Evolutionary conservation across 2,329 filamentous ascomycete genomes (phyloP).

Genomic region (Alternaria burnsii): DNA sequence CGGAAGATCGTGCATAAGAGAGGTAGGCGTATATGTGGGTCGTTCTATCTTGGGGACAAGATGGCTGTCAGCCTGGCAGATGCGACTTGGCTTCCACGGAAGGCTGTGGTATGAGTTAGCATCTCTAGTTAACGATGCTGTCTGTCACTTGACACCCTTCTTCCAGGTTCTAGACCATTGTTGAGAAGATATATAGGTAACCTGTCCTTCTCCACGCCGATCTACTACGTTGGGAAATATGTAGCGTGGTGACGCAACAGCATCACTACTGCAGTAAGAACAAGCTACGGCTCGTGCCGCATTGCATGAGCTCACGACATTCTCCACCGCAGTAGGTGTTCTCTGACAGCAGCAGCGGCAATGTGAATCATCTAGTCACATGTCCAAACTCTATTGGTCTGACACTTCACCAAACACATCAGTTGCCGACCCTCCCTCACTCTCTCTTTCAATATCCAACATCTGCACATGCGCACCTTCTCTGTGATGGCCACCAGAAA

Average conservation of each 20-base stretch:
- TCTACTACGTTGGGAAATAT: background rate
- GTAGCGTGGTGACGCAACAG: background rate
- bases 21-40: conserved; percentile 1
- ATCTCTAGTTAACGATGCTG: background rate
- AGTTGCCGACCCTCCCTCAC: conserved; percentile 11
- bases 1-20: conserved; percentile 11
- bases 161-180: background rate
- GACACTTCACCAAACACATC: conserved; percentile 20
- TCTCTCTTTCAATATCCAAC: conserved; percentile 9
- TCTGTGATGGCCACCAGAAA: background rate
- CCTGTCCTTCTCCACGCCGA: background rate
- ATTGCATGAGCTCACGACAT: conserved; percentile 11
- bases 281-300: conserved; percentile 19
- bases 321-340: conserved; percentile 7
- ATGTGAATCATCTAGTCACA: conserved; percentile 17
- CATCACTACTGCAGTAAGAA: background rate
- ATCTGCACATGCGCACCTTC: conserved; percentile 3
- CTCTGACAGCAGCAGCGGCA: background rate
- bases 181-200: background rate
- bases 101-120: background rate
- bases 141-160: background rate
- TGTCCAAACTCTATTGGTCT: conserved; percentile 6
- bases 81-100: background rate
- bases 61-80: background rate
- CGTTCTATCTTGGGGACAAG: conserved; percentile 12